A percentile compares a stretch with the other conserved stretches of the same genome.
These are phyloP conservation scores for Aureobasidium uvarum DNA, from an alignment of 2,329 filamentous ascomycete genomes.

Conservation along the genomic window DNA sequence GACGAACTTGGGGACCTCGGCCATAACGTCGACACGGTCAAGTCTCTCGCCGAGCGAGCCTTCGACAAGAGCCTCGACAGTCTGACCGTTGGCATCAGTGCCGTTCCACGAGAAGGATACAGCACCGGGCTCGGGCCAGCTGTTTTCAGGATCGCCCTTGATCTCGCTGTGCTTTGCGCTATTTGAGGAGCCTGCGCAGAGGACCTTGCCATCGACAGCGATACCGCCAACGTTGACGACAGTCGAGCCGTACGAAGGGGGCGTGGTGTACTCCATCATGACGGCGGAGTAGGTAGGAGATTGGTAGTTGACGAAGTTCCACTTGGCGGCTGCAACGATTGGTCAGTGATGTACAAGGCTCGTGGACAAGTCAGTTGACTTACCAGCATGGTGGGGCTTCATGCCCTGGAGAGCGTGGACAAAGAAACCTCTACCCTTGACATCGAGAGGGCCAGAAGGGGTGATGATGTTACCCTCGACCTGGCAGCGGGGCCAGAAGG, in stretches of 20 bases:
- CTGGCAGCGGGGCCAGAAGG: conserved; percentile 87
- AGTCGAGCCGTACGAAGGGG: conserved; percentile 85
- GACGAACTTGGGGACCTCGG: conserved; percentile 90
- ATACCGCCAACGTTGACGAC: conserved; percentile 80
- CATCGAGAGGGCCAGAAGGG: conserved; percentile 74
- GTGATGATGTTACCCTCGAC: conserved; percentile 83
- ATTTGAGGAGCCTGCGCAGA: conserved; percentile 67
- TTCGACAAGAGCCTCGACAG: conserved; percentile 67
- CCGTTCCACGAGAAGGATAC: conserved; percentile 77
- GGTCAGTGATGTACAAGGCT: conserved; percentile 1
- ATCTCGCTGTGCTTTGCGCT: conserved; percentile 66
- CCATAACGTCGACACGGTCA: conserved; percentile 93
- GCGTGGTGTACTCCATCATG: conserved; percentile 95
- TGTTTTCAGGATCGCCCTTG: conserved; percentile 71
- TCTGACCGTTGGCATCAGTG: conserved; percentile 71
- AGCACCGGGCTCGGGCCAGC: conserved; percentile 82
- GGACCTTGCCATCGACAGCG: conserved; percentile 73
- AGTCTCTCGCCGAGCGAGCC: conserved; percentile 65
- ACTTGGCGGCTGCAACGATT: conserved; percentile 61
- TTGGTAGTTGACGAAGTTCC: conserved; percentile 95
- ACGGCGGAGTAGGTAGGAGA: conserved; percentile 80
- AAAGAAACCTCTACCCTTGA: conserved; percentile 77
- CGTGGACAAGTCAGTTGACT: conserved; percentile 30
- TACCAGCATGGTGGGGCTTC: conserved; percentile 95
- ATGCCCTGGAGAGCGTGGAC: conserved; percentile 90